Conservation (phyloP, 2,329 filamentous ascomycete genomes). For the Diaporthe ilicicola region DNA sequence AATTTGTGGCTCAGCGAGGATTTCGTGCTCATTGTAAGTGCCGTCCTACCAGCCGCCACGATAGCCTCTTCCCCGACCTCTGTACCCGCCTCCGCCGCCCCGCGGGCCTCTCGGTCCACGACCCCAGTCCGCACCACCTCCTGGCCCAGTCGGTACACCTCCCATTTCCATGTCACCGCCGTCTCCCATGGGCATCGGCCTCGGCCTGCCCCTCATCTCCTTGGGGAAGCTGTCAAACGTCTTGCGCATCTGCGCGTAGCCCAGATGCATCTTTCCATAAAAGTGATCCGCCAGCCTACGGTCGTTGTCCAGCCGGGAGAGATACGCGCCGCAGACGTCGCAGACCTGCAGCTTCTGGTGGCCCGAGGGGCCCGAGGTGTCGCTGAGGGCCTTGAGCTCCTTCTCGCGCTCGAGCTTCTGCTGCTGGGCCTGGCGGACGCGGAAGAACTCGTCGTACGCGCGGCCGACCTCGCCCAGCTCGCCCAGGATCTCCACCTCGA, state of each 20-base stretch:
- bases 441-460: slow-evolving; percentile 88
- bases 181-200: slow-evolving; percentile 63
- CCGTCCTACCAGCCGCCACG: slow-evolving; percentile 56
- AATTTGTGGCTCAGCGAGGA: neutral
- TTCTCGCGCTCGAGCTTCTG: slow-evolving; percentile 85
- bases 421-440: slow-evolving; percentile 80
- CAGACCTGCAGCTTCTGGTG: slow-evolving; percentile 99
- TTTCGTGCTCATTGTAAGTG: neutral
- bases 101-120: slow-evolving; percentile 59
- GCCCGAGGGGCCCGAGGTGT: slow-evolving; percentile 90
- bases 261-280: slow-evolving; percentile 99
- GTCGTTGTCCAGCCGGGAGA: slow-evolving; percentile 93
- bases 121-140: slow-evolving; percentile 52
- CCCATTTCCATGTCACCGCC: slow-evolving; percentile 57
- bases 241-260: slow-evolving; percentile 98
- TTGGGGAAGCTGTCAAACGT: slow-evolving; percentile 87
- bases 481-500: slow-evolving; percentile 87
- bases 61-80: slow-evolving; percentile 51
- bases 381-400: slow-evolving; percentile 88
- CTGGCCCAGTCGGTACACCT: slow-evolving; percentile 51
- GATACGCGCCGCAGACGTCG: slow-evolving; percentile 96
- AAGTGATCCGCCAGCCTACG: slow-evolving; percentile 94
- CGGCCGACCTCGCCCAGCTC: slow-evolving; percentile 82
- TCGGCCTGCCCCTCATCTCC: slow-evolving; percentile 79
- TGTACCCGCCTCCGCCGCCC: slow-evolving; percentile 55